Evolutionary conservation across 2,329 filamentous ascomycete species (phyloP).

Genomic region (Fusarium phyllophilum): DNA sequence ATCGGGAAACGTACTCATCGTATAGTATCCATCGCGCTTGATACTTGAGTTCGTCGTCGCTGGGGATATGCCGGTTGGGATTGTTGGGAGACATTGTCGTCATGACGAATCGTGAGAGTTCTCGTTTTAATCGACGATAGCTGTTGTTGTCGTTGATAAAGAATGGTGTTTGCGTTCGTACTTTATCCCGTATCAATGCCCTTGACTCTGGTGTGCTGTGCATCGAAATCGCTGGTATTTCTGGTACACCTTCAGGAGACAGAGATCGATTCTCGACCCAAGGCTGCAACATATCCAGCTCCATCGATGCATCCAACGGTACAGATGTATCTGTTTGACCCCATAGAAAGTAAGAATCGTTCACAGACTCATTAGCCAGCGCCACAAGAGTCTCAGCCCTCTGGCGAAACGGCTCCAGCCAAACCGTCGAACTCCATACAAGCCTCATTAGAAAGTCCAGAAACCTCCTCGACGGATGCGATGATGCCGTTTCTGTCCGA

Average conservation of each 20-base stretch:
- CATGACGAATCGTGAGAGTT: conserved; percentile 31
- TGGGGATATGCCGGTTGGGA: conserved; percentile 30
- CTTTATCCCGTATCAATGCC: conserved; percentile 12
- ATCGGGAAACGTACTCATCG: conserved; percentile 19
- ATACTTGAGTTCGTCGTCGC: conserved; percentile 31
- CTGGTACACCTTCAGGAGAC: conserved; percentile 7
- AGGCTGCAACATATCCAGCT: conserved; percentile 15
- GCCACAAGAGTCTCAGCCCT: conserved; percentile 2
- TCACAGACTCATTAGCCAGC: background rate
- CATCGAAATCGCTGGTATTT: conserved; percentile 8
- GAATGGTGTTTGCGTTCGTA: conserved; percentile 28
- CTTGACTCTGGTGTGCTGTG: conserved; percentile 2
- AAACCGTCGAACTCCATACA: conserved; percentile 27
- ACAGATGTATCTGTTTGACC: conserved; percentile 1
- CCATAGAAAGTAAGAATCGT: conserved; percentile 16
- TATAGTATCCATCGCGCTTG: conserved; percentile 35
- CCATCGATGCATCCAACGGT: conserved; percentile 8
- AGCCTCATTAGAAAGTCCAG: conserved; percentile 30
- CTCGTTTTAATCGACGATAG: conserved; percentile 22
- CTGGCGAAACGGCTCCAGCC: conserved; percentile 23
- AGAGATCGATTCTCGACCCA: conserved; percentile 29
- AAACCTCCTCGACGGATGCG: conserved; percentile 21
- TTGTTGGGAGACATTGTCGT: conserved; percentile 36
- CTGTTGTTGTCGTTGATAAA: conserved; percentile 38
- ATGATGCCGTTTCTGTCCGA: background rate